Percentiles rank a stretch among this genome's conserved stretches.
phyloP scores from a whole-genome alignment of 2,329 filamentous ascomycete species.

The Didymella sp. region DNA sequence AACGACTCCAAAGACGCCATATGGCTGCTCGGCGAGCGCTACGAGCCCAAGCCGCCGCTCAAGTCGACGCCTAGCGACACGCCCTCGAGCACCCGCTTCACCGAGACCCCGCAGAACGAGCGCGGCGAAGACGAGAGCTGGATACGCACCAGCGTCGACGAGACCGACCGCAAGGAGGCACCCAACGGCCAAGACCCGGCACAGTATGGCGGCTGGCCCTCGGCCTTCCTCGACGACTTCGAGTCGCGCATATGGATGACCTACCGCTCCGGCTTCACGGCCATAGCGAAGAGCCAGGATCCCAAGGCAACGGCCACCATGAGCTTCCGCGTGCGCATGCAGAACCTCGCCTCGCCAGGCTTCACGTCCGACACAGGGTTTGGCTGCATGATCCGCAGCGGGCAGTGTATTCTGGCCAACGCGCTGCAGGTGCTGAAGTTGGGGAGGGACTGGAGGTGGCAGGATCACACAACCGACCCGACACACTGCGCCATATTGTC shows the following conservation, averaged over 20 bases:
- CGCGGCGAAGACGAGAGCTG: constrained; percentile 54
- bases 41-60: constrained; percentile 51
- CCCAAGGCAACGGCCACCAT: constrained; percentile 73
- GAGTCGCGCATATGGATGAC: constrained; percentile 96
- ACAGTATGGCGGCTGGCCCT: constrained; percentile 74
- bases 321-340: constrained; percentile 83
- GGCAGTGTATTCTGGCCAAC: constrained; percentile 91
- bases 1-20: constrained; percentile 78
- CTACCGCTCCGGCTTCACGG: constrained; percentile 84
- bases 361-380: constrained; percentile 96
- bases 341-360: constrained; percentile 79
- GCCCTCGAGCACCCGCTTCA: constrained; percentile 10
- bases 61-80: constrained; percentile 30
- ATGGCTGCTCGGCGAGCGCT: constrained; percentile 79
- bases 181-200: constrained; percentile 45
- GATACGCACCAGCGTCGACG: constrained; percentile 72
- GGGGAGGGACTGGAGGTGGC: constrained; percentile 85
- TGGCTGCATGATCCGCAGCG: constrained; percentile 98
- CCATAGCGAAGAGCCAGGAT: constrained; percentile 80
- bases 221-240: constrained; percentile 86
- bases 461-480: constrained; percentile 54
- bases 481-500: constrained; percentile 76
- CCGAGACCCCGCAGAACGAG: constrained; percentile 35
- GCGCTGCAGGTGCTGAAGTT: constrained; percentile 74
- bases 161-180: constrained; percentile 70